These are phyloP conservation scores for Endotrypanum monterogeii DNA, from an alignment of 208 protist species.

Conservation along the genomic window DNA sequence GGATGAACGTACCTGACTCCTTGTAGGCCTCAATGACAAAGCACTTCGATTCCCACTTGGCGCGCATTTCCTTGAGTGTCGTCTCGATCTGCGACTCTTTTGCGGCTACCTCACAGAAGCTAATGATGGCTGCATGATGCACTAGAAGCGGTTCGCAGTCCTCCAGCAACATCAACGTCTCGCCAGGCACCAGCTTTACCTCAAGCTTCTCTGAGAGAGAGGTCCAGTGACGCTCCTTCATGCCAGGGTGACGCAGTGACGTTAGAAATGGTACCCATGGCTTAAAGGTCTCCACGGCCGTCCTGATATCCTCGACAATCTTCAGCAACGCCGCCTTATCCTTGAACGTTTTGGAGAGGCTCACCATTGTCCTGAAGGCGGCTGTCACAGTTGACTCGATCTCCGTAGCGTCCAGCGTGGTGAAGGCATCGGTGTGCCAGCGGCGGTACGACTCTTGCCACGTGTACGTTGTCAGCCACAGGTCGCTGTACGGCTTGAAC, in stretches of 20 bases:
- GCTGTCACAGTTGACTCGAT: slow-evolving; percentile 89
- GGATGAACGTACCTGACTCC: slow-evolving; percentile 93
- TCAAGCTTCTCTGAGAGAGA: slow-evolving; percentile 89
- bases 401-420: slow-evolving; percentile 92
- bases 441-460: slow-evolving; percentile 94
- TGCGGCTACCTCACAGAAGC: slow-evolving; percentile 95
- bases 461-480: slow-evolving; percentile 95
- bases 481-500: slow-evolving; percentile 96
- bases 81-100: slow-evolving; percentile 98
- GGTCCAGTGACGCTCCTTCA: slow-evolving; percentile 97
- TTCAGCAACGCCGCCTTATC: slow-evolving; percentile 88
- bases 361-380: slow-evolving; percentile 91
- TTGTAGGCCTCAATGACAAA: slow-evolving; percentile 94
- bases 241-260: slow-evolving; percentile 95
- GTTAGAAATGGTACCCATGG: slow-evolving; percentile 94
- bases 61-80: slow-evolving; percentile 95
- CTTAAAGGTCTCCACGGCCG: slow-evolving; percentile 94
- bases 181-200: slow-evolving; percentile 87
- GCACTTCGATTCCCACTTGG: slow-evolving; percentile 92
- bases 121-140: slow-evolving; percentile 89
- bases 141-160: slow-evolving; percentile 85
- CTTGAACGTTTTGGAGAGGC: slow-evolving; percentile 92
- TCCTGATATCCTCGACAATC: slow-evolving; percentile 90
- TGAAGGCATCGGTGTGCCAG: slow-evolving; percentile 95
- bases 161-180: slow-evolving; percentile 85